Base-by-base conservation (phyloP, 2,329 filamentous ascomycete genomes). In the Botryotinia convoluta region DNA sequence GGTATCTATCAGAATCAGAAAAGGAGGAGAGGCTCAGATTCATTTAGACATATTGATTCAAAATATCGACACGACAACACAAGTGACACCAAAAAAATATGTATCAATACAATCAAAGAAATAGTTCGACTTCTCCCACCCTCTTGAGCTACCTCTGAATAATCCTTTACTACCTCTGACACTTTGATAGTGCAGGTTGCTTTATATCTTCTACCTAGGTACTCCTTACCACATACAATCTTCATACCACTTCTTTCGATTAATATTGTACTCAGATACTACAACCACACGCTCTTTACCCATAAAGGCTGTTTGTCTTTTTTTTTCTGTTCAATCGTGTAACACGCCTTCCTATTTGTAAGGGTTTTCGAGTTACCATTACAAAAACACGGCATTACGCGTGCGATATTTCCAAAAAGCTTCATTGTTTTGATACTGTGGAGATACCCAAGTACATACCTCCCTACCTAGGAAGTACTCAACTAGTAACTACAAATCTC, bases 371-470 rank as follows among this genome's bases (percentile, higher is more conserved):
- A 32, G 39, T 29, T 29, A 45, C 62, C 62, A 12, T 3, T 26
- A 64, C n/a, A 5, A 64, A 64, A 64, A 45, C 39, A 64, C 62
- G 42, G 29, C 62, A 64, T 64, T 32, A 45, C 62, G 62, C 62
- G 39, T 63, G 26, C 22, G 20, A 48, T 48, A 42, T 44, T 35
- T n/a, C 26, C 42, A 32, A 22, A 35, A 48, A 45, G 29, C 29
- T 65, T 48, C 62, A 65, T 35, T 45, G 20, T 65, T 65, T 14
- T 48, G 29, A 48, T 48, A 48, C 42, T 35, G 20, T 64, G 35
- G 32, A 20, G 35, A 39, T 39, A n/a, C 22, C 22, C 26, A 62
- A 62, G 60, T 37, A 22, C 20, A 26, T 26, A 26, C 6, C 57
- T 26, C 45, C 20, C 45, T 10, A 48, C 45, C 20, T 26, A 48